Evolutionary conservation across 441 rosid species (phyloP).

Genomic region (Pelargonium australe): DNA sequence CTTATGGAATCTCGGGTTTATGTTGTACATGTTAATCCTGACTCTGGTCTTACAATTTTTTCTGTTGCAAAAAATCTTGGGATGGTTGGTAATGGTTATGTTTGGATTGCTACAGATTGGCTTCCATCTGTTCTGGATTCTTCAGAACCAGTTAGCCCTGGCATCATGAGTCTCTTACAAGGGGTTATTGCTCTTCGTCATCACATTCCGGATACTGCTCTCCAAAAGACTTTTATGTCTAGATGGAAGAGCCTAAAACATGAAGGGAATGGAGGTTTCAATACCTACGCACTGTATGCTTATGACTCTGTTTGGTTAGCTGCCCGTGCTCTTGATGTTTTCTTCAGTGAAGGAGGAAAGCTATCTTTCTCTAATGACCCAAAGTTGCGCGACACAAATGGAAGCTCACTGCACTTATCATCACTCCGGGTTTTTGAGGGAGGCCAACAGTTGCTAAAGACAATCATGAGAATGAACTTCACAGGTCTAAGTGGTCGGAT

Average conservation of each 20-base stretch:
- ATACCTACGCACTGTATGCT: slow-evolving; percentile 77
- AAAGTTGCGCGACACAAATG: slow-evolving; percentile 36
- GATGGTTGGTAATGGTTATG: slow-evolving; percentile 68
- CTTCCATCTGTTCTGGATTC: slow-evolving; percentile 73
- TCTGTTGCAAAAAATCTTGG: slow-evolving; percentile 58
- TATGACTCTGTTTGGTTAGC: slow-evolving; percentile 91
- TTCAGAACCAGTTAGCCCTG: slow-evolving; percentile 32
- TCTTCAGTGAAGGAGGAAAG: slow-evolving; percentile 46
- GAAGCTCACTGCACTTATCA: slow-evolving; percentile 44
- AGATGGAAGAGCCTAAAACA: slow-evolving; percentile 48
- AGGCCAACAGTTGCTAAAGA: slow-evolving; percentile 58
- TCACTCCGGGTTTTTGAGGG: slow-evolving; percentile 59
- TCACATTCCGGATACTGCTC: slow-evolving; percentile 57
- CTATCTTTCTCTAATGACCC: slow-evolving; percentile 63
- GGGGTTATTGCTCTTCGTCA: slow-evolving; percentile 86
- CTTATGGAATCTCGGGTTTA: slow-evolving; percentile 77
- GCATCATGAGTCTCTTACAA: slow-evolving; percentile 58
- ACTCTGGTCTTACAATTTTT: slow-evolving; percentile 64
- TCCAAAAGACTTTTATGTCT: slow-evolving; percentile 41
- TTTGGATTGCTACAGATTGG: slow-evolving; percentile 97
- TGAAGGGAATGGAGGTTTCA: slow-evolving; percentile 36
- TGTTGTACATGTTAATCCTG: slow-evolving; percentile 85
- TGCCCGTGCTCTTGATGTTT: slow-evolving; percentile 67
- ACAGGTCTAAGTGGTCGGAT: slow-evolving; percentile 65
- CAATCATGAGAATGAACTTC: slow-evolving; percentile 47